These are phyloP conservation scores for Lagenidium giganteum DNA, from an alignment of 352 stramenopile species.

Conservation along the genomic window DNA sequence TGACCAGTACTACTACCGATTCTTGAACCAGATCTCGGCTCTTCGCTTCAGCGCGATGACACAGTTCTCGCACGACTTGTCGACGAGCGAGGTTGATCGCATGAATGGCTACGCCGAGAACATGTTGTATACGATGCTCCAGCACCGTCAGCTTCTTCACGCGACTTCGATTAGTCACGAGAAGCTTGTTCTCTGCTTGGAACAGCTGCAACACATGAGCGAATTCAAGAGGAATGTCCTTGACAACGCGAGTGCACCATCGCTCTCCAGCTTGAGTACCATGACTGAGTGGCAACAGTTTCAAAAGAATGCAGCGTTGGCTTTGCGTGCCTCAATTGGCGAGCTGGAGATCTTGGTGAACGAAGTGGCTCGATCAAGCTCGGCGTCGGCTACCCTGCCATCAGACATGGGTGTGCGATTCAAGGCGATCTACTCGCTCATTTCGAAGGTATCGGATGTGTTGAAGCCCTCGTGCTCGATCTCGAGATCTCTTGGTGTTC, in stretches of 20 bases:
- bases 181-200: slow-evolving; percentile 42
- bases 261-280: slow-evolving; percentile 16
- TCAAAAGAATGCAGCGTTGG: slow-evolving; percentile 27
- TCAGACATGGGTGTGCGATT: slow-evolving; percentile 8
- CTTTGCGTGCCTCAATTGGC: slow-evolving; percentile 29
- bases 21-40: slow-evolving; percentile 53
- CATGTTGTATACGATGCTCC: slow-evolving; percentile 70
- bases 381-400: slow-evolving; percentile 7
- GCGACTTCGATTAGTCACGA: slow-evolving; percentile 51
- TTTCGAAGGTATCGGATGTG: too few relatives aligned
- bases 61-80: slow-evolving; percentile 74
- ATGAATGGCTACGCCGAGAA: slow-evolving; percentile 85
- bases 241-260: slow-evolving; percentile 1
- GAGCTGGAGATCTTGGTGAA: slow-evolving; percentile 45
- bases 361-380: slow-evolving; percentile 25
- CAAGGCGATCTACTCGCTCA: slow-evolving; percentile 18
- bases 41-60: slow-evolving; percentile 63
- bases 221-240: slow-evolving; percentile 36
- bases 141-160: slow-evolving; percentile 71
- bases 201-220: slow-evolving; percentile 33
- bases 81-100: slow-evolving; percentile 50
- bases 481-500: slow-evolving; percentile 49
- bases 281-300: slow-evolving; percentile 36
- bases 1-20: slow-evolving; percentile 80
- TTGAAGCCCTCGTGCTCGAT: too few relatives aligned